Evolutionary conservation across 768 basidiomycete species (phyloP).

Genomic region (Galerina marginata): DNA sequence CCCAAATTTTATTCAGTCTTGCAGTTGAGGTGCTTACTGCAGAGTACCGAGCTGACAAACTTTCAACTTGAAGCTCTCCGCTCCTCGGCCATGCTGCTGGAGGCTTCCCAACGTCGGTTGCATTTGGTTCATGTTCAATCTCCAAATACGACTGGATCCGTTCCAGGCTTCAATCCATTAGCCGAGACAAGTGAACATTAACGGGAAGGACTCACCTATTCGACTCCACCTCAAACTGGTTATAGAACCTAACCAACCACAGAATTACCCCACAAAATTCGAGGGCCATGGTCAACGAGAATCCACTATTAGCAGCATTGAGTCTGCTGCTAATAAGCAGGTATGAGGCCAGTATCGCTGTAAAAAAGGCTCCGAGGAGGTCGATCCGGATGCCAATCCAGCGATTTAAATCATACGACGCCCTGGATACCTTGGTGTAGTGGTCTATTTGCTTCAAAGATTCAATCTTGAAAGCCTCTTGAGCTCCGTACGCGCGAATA

Average conservation of each 20-base stretch:
- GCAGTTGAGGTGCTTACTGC: constrained; percentile 8
- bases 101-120: constrained; percentile 48
- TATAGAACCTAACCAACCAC: constrained; percentile 47
- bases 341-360: constrained; percentile 57
- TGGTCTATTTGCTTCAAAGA: constrained; percentile 58
- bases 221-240: constrained; percentile 49
- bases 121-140: constrained; percentile 61
- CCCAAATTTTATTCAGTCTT: neutral
- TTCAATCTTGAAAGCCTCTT: constrained; percentile 50
- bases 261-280: constrained; percentile 63
- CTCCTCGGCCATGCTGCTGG: constrained; percentile 73
- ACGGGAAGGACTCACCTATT: constrained; percentile 40
- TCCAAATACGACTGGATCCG: constrained; percentile 70
- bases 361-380: constrained; percentile 59
- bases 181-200: neutral
- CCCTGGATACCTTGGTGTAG: constrained; percentile 49
- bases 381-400: constrained; percentile 60
- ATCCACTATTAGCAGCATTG: constrained; percentile 49
- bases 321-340: constrained; percentile 44
- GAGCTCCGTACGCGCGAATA: constrained; percentile 70
- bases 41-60: constrained; percentile 63
- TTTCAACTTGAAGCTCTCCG: constrained; percentile 59
- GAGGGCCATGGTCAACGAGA: constrained; percentile 64
- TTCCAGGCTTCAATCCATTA: constrained; percentile 42
- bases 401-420: constrained; percentile 56